These are phyloP conservation scores for Argentina anserina DNA, from an alignment of 306 rosid species.

Conservation along the genomic window DNA sequence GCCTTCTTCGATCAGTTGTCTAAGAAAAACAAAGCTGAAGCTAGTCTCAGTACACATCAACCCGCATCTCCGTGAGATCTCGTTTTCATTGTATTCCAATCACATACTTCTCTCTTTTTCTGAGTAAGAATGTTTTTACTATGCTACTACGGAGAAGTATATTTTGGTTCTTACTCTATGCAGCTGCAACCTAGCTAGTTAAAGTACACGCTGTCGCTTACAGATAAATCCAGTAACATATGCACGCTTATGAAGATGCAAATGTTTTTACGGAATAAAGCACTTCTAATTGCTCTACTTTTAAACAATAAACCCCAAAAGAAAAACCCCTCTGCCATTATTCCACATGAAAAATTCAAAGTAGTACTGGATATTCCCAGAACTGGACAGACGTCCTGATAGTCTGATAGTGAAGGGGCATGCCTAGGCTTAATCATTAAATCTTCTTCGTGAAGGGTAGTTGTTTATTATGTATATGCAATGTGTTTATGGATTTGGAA, in stretches of 20 bases:
- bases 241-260: neutral
- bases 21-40: too few species aligned
- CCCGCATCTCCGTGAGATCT: neutral
- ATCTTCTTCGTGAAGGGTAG: neutral
- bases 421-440: neutral
- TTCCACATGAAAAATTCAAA: neutral
- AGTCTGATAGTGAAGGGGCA: constrained; percentile 3
- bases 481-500: neutral
- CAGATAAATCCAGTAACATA: neutral
- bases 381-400: neutral
- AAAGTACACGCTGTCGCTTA: neutral
- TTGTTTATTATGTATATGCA: too few species aligned
- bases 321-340: neutral
- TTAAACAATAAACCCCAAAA: neutral
- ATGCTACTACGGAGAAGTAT: neutral
- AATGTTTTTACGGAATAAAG: too few species aligned
- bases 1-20: too few species aligned
- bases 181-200: neutral
- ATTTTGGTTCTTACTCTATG: neutral
- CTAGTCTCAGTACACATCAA: too few species aligned
- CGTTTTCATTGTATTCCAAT: neutral
- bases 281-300: neutral
- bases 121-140: neutral
- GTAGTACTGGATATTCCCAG: neutral
- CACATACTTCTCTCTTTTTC: neutral